Conservation (phyloP, 176 grass and related monocot species). For the Carex cristatella region DNA sequence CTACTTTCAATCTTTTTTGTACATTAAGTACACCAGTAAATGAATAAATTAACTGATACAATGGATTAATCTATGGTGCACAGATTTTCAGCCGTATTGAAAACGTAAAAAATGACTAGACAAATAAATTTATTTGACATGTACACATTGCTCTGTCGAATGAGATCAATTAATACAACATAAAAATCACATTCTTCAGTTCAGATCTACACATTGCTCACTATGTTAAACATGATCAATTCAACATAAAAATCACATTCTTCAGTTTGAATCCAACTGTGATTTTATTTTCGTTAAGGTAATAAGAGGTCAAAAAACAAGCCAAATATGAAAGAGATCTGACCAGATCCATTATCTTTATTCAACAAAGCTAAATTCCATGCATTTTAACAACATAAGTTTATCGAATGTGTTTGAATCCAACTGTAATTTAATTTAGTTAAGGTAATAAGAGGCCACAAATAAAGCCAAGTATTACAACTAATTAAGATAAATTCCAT, state of each 20-base stretch:
- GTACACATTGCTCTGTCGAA: neutral
- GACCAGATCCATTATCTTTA: neutral
- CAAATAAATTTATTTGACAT: neutral
- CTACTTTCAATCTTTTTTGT: neutral
- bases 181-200: neutral
- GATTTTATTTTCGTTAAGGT: neutral
- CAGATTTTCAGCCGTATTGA: neutral
- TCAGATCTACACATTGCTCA: neutral
- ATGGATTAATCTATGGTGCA: neutral
- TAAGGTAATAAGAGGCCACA: neutral
- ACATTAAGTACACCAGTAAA: neutral
- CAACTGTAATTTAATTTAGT: neutral
- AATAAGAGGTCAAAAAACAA: neutral
- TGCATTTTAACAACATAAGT: neutral
- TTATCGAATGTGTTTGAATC: neutral
- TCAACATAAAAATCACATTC: neutral
- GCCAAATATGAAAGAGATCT: neutral
- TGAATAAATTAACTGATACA: neutral
- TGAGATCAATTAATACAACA: neutral
- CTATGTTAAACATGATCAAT: neutral
- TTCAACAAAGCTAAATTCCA: neutral
- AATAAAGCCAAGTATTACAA: neutral
- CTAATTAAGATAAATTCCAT: neutral
- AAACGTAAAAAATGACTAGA: neutral
- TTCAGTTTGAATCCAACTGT: neutral